These are phyloP conservation scores for Tetradesmus obliquus DNA, from an alignment of 139 green algal species.

Conservation along the genomic window DNA sequence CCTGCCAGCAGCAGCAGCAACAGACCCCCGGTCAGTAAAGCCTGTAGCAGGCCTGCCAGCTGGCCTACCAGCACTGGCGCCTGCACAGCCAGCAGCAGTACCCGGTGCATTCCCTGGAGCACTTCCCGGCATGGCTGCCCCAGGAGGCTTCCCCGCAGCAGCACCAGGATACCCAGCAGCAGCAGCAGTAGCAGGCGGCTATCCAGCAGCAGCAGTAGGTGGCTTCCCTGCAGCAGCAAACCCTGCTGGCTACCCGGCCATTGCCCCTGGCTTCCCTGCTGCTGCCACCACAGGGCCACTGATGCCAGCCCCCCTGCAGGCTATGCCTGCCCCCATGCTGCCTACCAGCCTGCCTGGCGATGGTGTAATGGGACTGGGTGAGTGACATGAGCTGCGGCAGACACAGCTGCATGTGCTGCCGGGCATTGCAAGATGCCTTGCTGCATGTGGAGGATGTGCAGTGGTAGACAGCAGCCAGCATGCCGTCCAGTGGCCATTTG, in stretches of 20 bases:
- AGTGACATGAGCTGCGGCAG: neutral
- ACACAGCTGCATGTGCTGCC: neutral
- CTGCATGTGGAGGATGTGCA: neutral
- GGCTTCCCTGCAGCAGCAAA: neutral
- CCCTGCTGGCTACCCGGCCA: neutral
- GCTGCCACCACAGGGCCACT: slow-evolving; percentile 4
- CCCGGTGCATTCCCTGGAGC: neutral
- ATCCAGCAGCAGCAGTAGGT: neutral
- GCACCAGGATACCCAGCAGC: neutral
- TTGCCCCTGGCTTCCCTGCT: neutral
- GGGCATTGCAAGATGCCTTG: neutral
- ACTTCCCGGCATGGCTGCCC: neutral
- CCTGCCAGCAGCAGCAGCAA: neutral
- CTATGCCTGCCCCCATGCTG: neutral
- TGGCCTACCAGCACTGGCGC: neutral
- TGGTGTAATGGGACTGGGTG: neutral
- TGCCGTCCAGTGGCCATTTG: no score
- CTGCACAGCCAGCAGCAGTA: neutral
- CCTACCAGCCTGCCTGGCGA: slow-evolving; percentile 7
- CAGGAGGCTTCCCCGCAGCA: neutral
- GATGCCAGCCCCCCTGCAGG: neutral
- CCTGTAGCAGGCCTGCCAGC: neutral
- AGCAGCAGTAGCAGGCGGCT: neutral
- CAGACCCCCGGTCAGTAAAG: neutral
- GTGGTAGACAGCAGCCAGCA: neutral